phyloP scores from a whole-genome alignment of 192 early-diverging fungal species.

The Phycomyces blakesleeanus region DNA sequence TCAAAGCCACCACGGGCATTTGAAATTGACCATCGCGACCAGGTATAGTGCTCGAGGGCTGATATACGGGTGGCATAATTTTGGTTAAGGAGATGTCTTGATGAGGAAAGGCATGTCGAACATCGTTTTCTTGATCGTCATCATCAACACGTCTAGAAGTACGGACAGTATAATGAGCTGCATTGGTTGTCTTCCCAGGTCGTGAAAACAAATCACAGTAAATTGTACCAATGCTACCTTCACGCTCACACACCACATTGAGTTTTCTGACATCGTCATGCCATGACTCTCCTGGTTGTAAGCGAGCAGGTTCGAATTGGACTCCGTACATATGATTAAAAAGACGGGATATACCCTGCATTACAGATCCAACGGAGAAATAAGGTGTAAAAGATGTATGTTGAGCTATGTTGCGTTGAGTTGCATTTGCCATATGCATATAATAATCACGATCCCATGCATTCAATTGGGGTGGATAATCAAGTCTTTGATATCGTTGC shows the following conservation, averaged over 20 bases:
- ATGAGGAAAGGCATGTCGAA: slow-evolving; percentile 29
- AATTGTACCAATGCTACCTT: slow-evolving; percentile 83
- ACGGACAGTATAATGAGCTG: slow-evolving; percentile 94
- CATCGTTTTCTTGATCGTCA: slow-evolving; percentile 54
- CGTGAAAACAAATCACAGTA: slow-evolving; percentile 92
- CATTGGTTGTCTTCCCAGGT: slow-evolving; percentile 70
- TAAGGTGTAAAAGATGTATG: slow-evolving; percentile 59
- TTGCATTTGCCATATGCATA: slow-evolving; percentile 42
- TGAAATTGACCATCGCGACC: slow-evolving; percentile 49
- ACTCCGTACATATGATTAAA: slow-evolving; percentile 88
- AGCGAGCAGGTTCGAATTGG: slow-evolving; percentile 63
- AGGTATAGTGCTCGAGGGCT: background rate
- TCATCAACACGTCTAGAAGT: slow-evolving; percentile 86
- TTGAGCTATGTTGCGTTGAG: slow-evolving; percentile 35
- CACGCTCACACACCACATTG: slow-evolving; percentile 84
- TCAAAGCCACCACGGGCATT: slow-evolving; percentile 68
- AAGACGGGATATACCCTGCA: slow-evolving; percentile 83
- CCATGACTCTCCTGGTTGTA: slow-evolving; percentile 84
- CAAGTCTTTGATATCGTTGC: slow-evolving; percentile 9
- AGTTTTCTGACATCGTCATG: slow-evolving; percentile 87
- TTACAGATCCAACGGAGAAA: slow-evolving; percentile 85
- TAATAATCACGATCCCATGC: slow-evolving; percentile 87
- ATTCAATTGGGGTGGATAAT: slow-evolving; percentile 36
- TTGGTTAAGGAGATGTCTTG: background rate
- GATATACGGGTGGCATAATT: background rate